Evolutionary conservation across 106 monocot species (phyloP).

Genomic region (Apostasia ramifera): DNA sequence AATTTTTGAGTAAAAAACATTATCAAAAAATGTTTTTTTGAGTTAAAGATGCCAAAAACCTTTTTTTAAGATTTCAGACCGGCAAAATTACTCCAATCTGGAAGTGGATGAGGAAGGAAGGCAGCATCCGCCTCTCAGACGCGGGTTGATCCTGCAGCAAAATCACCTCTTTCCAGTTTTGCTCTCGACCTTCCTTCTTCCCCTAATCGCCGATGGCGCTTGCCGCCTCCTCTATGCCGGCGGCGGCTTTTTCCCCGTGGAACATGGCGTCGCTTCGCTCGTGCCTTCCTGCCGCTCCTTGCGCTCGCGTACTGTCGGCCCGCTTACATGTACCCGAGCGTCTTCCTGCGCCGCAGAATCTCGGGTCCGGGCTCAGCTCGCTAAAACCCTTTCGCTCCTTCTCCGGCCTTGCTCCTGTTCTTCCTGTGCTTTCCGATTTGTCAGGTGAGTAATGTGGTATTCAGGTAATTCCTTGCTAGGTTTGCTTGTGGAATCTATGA

Average conservation of each 20-base stretch:
- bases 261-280: slow-evolving; percentile 68
- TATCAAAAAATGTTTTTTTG: too few species aligned
- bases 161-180: not conserved
- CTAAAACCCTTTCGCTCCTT: slow-evolving; percentile 32
- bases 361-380: slow-evolving; percentile 4
- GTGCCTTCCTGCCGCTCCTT: slow-evolving; percentile 41
- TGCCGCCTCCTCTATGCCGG: slow-evolving; percentile 11
- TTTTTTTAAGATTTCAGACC: too few species aligned
- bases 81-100: too few species aligned
- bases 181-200: not conserved
- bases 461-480: not conserved
- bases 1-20: too few species aligned
- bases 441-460: slow-evolving; percentile 26
- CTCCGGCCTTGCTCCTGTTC: slow-evolving; percentile 45
- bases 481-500: not conserved
- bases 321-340: slow-evolving; percentile 9
- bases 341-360: slow-evolving; percentile 2
- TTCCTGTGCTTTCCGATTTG: slow-evolving; percentile 22
- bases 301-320: slow-evolving; percentile 4
- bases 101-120: not conserved
- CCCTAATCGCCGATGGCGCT: not conserved
- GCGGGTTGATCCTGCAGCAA: not conserved
- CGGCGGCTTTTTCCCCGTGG: slow-evolving; percentile 36
- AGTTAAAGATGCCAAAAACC: too few species aligned
- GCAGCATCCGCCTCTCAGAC: not conserved